Conservation (phyloP, 306 rosid species). For the Crotalaria pallida region DNA sequence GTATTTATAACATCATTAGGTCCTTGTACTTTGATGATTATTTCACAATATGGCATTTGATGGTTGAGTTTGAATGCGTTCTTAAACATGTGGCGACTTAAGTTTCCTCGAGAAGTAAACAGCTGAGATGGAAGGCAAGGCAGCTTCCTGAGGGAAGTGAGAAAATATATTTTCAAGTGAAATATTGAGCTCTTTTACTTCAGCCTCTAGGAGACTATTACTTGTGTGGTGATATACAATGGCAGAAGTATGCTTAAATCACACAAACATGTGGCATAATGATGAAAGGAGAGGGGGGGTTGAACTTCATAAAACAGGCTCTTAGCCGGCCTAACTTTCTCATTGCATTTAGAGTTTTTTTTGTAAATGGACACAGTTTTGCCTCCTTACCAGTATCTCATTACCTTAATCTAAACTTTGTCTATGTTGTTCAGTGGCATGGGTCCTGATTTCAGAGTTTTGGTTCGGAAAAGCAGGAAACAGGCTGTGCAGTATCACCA, state of each 20-base stretch:
- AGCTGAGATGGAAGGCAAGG: background rate
- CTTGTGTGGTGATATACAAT: background rate
- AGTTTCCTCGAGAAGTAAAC: background rate
- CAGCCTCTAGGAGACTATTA: background rate
- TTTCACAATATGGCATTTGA: background rate
- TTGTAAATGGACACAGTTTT: background rate
- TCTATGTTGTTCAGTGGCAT: constrained; percentile 58
- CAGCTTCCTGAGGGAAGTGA: background rate
- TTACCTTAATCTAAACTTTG: constrained; percentile 12
- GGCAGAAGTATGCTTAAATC: background rate
- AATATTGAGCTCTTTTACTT: no score
- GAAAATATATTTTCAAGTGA: background rate
- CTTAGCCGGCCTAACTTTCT: background rate
- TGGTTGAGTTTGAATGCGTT: background rate
- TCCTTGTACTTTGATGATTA: background rate
- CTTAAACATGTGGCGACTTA: background rate
- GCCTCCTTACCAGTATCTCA: background rate
- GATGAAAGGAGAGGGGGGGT: background rate
- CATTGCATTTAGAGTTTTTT: background rate
- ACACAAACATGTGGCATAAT: background rate
- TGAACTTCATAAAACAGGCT: background rate
- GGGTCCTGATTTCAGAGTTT: no score
- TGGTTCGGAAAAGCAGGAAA: no score
- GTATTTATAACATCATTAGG: background rate
- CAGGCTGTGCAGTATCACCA: no score